Evolutionary conservation across 2,329 filamentous ascomycete species (phyloP).

Genomic region (Penicillium sp.): DNA sequence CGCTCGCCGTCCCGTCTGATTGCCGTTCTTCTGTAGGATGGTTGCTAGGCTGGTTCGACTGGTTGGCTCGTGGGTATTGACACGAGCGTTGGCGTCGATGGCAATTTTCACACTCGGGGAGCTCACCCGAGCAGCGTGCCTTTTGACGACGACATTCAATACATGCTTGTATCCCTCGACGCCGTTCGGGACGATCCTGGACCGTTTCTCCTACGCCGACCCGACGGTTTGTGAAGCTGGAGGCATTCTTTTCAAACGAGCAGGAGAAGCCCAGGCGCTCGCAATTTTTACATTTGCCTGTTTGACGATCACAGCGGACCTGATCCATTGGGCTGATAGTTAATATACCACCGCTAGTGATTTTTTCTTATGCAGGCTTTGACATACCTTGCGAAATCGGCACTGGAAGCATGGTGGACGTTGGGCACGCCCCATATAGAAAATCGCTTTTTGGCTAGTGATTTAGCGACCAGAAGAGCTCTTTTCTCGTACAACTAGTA

Average conservation of each 20-base stretch:
- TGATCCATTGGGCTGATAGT: not conserved
- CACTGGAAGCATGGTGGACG: slow-evolving; percentile 15
- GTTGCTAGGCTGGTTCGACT: not conserved
- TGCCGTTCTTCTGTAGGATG: not conserved
- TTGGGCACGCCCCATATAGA: slow-evolving; percentile 10
- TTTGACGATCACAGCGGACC: slow-evolving; percentile 15
- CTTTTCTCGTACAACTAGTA: not conserved
- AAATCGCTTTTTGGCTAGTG: no score
- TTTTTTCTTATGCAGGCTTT: not conserved
- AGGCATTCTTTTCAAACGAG: slow-evolving; percentile 7
- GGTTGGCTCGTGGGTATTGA: slow-evolving; percentile 4
- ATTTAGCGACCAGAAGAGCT: not conserved
- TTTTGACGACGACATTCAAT: slow-evolving; percentile 13
- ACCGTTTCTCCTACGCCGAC: not conserved
- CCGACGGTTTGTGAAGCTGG: not conserved
- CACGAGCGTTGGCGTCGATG: slow-evolving; percentile 7
- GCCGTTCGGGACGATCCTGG: slow-evolving; percentile 8
- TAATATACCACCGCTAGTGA: not conserved
- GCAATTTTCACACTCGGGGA: slow-evolving; percentile 13
- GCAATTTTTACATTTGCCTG: slow-evolving; percentile 8
- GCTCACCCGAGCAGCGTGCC: slow-evolving; percentile 11
- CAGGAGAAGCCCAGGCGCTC: slow-evolving; percentile 12
- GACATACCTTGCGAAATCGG: slow-evolving; percentile 15
- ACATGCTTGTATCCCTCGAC: slow-evolving; percentile 9
- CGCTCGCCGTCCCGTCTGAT: not conserved